Conservation (phyloP, 257 asterid species). For the Nicotiana tomentosiformis region DNA sequence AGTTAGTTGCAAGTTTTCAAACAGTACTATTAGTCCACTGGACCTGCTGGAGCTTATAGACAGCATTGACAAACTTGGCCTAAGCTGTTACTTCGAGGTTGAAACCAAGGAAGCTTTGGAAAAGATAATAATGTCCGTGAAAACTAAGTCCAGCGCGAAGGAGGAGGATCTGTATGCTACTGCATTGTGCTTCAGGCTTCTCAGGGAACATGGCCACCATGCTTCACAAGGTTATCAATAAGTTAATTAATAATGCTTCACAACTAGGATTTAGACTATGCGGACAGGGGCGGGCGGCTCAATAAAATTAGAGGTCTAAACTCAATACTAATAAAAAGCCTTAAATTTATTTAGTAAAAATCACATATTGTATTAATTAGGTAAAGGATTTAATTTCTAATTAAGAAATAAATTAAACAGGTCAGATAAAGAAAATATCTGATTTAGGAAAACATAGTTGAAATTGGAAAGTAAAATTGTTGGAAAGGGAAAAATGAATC, state of each 20-base stretch:
- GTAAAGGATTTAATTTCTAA: too few relatives aligned
- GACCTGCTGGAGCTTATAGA: background rate
- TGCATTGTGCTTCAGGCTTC: conserved; percentile 37
- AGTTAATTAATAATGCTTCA: background rate
- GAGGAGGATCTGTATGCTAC: conserved; percentile 21
- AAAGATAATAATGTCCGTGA: background rate
- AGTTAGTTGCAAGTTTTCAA: conserved; percentile 8
- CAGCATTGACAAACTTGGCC: conserved; percentile 6
- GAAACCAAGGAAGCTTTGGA: conserved; percentile 20
- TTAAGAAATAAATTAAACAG: too few relatives aligned
- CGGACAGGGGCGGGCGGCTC: too few relatives aligned
- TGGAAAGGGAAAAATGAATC: too few relatives aligned
- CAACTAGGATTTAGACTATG: too few relatives aligned
- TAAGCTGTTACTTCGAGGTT: conserved; percentile 34
- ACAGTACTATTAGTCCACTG: background rate
- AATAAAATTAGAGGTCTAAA: too few relatives aligned
- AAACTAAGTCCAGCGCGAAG: background rate
- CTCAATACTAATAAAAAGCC: too few relatives aligned
- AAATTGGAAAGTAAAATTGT: too few relatives aligned
- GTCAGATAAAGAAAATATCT: too few relatives aligned
- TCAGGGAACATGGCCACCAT: conserved; percentile 41
- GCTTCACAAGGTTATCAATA: conserved; percentile 39
- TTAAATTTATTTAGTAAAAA: too few relatives aligned
- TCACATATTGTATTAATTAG: too few relatives aligned
- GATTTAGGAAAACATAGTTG: too few relatives aligned